A percentile compares a stretch with the other conserved stretches of the same genome.
phyloP scores from a whole-genome alignment of 257 asterid species.

The Misopates orontium region DNA sequence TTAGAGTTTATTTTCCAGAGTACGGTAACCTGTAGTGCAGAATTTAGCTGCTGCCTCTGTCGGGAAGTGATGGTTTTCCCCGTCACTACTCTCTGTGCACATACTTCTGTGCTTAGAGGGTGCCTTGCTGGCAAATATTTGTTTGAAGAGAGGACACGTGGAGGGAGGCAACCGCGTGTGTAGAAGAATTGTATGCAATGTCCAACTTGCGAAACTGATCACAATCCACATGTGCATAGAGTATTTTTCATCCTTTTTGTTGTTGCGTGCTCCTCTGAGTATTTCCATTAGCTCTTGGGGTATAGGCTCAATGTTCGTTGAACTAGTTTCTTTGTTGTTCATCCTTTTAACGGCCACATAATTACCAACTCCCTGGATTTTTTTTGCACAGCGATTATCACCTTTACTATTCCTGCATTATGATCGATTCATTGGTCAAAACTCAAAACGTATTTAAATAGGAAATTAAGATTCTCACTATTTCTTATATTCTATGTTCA shows the following conservation, averaged over 20 bases:
- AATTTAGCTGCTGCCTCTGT: constrained; percentile 55
- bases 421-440: neutral
- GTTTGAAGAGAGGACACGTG: constrained; percentile 62
- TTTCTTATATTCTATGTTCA: neutral
- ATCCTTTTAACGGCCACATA: too few relatives aligned
- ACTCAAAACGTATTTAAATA: neutral
- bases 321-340: neutral
- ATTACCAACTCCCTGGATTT: too few relatives aligned
- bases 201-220: constrained; percentile 67
- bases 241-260: neutral
- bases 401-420: neutral
- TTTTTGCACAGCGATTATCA: too few relatives aligned
- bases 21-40: constrained; percentile 43
- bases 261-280: neutral
- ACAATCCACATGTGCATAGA: constrained; percentile 65
- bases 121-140: constrained; percentile 70
- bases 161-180: constrained; percentile 68
- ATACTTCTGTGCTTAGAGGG: constrained; percentile 90
- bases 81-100: constrained; percentile 90
- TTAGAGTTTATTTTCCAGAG: neutral
- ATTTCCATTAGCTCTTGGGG: neutral
- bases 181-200: constrained; percentile 89
- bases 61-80: constrained; percentile 56
- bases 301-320: neutral
- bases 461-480: neutral